Evolutionary conservation across 148 eudicot species (phyloP), one percentile per base, ranked within the genome.

Genomic region (Chenopodium album): DNA sequence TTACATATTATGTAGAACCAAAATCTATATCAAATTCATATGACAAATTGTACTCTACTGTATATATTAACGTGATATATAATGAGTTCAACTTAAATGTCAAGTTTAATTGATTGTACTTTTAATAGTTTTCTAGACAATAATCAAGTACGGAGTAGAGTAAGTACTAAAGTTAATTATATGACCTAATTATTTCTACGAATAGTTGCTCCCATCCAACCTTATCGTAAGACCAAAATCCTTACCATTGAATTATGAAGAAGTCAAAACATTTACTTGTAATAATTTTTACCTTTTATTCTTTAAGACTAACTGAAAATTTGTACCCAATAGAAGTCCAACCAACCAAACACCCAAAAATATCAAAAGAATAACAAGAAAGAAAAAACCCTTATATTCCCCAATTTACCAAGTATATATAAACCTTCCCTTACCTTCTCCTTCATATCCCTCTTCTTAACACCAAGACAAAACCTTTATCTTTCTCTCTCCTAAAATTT

Each of bases 381-480:
- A 72, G 54, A 62, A 50, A 72, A 46, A 46, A 26, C 60, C 26
- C 0, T 19, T 44, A 37, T 1, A 9, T 13, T 2, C 9, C 34
- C 62, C 37, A 48, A 48, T 74, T 74, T 73, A 74, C 77, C 77
- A 74, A 74, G 63, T 50, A 77, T 46, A 29, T 5, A 63, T 31
- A 73, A 52, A 68, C 52, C 28, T 50, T 5, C 44, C 54, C 29
- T 22, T 5, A 63, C 69, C 78, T 65, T 78, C 78, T 41, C 54
- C 80, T 80, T 84, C 76, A 75, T 69, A 79, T 56, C 47, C 77
- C 83, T 47, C 63, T 71, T 80, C 70, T 41, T 48, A 78, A 81
- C 81, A 77, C 63, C 78, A 80, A 63, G 68, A 62, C 87, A 85
- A 82, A 75, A 79, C 29, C 76, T 75, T 59, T 23, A 47, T 34